Base-by-base conservation (phyloP, 2,329 filamentous ascomycete genomes). In the Ophidiomyces ophidiicola region DNA sequence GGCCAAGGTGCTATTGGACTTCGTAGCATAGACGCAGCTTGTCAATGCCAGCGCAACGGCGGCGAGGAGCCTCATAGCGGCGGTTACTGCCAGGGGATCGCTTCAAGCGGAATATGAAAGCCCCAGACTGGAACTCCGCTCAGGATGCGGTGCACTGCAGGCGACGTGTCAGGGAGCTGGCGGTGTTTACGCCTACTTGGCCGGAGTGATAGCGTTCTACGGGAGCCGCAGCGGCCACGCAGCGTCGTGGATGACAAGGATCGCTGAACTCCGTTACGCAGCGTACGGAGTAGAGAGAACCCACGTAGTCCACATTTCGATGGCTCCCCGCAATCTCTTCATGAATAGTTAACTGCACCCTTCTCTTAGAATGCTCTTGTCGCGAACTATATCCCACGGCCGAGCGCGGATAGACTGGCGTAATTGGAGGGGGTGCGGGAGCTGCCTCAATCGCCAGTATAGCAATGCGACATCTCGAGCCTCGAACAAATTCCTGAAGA, bases 401-500 rank as follows among this genome's bases (percentile, higher is more conserved):
- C 31, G 20, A 19, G 6, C 32, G 12, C 20, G 25, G 38, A 19
- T 30, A 20, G 30, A 17, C 8, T n/a, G 25, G 26, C 21, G 18
- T 12, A 12, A 30, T 15, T 28, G 12, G 11, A 20, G 35, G 12
- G 17, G 7, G 12, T 30, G 12, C 24, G 12, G 38, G 33, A 20
- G 4, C 19, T 11, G 11, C 11, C 29, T 28, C 15, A 5, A 24
- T 8, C 20, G 19, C 10, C 31, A 30, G 11, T 7, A 24, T n/a
- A 31, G 12, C 15, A 7, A 24, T 25, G 8, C 32, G 17, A 18
- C 15, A 8, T 31, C 14, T 23, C 38, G 30, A 15, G 48, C 51
- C 6, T 53, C 55, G 41, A 62, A 51, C 61, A 59, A 61, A 54
- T 61, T 85, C 44, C 70, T 92, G 41, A 72, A 69, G 38, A 68